Evolutionary conservation across 345 rosid species (phyloP).

Genomic region (Aethionema arabicum): DNA sequence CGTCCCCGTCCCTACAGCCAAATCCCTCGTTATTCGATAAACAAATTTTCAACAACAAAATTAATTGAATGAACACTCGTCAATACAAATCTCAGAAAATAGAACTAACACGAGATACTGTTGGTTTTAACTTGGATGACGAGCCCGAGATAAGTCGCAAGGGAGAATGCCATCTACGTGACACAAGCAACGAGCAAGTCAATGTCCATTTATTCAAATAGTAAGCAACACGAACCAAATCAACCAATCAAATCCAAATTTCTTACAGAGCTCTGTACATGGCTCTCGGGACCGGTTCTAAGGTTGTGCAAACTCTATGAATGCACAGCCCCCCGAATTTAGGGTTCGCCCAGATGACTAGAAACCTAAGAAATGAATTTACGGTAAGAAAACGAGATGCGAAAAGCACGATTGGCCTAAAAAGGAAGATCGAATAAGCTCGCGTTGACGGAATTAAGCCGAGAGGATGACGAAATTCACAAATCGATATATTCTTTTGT

Average conservation of each 20-base stretch:
- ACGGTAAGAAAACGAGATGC: no score
- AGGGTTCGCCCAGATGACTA: background rate
- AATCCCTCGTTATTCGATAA: conserved; percentile 9
- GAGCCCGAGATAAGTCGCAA: conserved; percentile 22
- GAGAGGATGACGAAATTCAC: no score
- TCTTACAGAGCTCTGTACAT: conserved; percentile 41
- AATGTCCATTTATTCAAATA: background rate
- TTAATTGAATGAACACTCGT: conserved; percentile 3
- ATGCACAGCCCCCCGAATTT: background rate
- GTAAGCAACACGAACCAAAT: background rate
- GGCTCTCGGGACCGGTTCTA: background rate
- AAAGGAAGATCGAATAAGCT: no score
- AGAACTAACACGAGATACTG: conserved; percentile 24
- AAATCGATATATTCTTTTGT: no score
- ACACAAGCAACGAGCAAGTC: conserved; percentile 12
- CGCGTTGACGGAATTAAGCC: no score
- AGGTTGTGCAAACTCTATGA: background rate
- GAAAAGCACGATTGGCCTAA: no score
- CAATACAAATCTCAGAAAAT: conserved; percentile 3
- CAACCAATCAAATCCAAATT: conserved; percentile 1
- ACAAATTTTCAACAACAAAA: background rate
- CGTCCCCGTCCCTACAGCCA: conserved; percentile 37
- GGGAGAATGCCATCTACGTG: conserved; percentile 25
- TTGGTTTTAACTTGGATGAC: conserved; percentile 18
- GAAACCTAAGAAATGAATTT: no score